These are phyloP conservation scores for Saururus chinensis DNA, from an alignment of 164 flowering plant species.

Conservation along the genomic window DNA sequence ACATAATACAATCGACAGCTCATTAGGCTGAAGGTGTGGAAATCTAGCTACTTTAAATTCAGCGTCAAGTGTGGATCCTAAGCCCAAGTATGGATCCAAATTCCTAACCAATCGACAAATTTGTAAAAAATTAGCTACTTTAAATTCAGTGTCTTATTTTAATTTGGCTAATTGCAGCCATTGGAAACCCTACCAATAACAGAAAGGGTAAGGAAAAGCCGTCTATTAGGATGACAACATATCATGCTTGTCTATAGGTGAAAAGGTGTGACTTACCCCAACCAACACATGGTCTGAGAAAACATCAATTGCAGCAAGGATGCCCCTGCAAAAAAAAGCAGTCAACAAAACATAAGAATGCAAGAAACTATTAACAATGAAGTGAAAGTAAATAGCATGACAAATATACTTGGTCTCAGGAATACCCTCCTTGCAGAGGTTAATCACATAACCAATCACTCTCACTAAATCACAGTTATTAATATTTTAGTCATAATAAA, in stretches of 20 bases:
- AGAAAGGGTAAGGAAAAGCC: background rate
- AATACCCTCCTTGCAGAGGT: background rate
- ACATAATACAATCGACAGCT: too few relatives aligned
- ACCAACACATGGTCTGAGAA: constrained; percentile 53
- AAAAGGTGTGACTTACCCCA: constrained; percentile 55
- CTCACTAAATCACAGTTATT: background rate
- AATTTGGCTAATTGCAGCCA: background rate
- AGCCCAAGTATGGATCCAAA: too few relatives aligned
- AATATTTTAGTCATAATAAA: background rate
- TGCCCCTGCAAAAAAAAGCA: constrained; percentile 47
- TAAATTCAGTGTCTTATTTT: background rate
- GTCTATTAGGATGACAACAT: background rate
- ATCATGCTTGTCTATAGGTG: background rate
- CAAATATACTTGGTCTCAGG: background rate
- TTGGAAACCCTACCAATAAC: too few relatives aligned
- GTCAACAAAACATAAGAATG: background rate
- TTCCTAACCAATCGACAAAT: too few relatives aligned
- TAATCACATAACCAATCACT: too few relatives aligned
- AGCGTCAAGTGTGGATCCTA: too few relatives aligned
- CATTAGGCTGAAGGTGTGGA: too few relatives aligned
- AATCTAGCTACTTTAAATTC: too few relatives aligned
- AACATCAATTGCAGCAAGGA: constrained; percentile 76
- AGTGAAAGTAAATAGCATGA: background rate
- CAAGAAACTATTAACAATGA: background rate
- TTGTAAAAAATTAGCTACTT: background rate